Percentiles rank a stretch among this genome's conserved stretches.
Evolutionary conservation across 257 asterid species (phyloP).

Genomic region (Nicotiana undulata): DNA sequence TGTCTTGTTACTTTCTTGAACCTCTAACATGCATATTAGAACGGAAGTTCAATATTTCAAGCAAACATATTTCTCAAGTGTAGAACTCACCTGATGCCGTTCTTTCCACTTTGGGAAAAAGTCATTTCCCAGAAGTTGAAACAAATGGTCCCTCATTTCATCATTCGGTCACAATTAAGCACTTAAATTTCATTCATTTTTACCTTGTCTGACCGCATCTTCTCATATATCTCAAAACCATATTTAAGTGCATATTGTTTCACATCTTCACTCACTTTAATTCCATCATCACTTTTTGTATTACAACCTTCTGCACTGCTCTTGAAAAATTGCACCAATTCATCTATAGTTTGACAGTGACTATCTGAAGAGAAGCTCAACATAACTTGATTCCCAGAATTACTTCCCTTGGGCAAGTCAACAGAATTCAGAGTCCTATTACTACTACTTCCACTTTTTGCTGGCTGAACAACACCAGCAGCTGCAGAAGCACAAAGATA

Average conservation of each 20-base stretch:
- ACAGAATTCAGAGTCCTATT: constrained; percentile 43
- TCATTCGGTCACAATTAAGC: constrained; percentile 80
- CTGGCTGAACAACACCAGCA: constrained; percentile 72
- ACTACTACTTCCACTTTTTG: constrained; percentile 56
- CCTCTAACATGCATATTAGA: neutral
- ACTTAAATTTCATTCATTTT: constrained; percentile 61
- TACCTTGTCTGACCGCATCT: constrained; percentile 49
- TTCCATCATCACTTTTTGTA: constrained; percentile 17
- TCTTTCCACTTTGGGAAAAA: constrained; percentile 92
- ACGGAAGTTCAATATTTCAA: neutral
- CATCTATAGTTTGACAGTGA: constrained; percentile 35
- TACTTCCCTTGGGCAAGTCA: too few relatives aligned
- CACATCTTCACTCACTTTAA: constrained; percentile 51
- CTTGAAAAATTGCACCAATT: constrained; percentile 43
- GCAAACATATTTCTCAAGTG: neutral
- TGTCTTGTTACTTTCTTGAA: neutral
- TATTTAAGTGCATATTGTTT: constrained; percentile 44
- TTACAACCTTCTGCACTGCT: constrained; percentile 12
- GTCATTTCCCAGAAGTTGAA: constrained; percentile 83
- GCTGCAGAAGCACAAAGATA: constrained; percentile 93
- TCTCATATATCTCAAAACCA: constrained; percentile 60
- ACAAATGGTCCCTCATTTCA: constrained; percentile 92
- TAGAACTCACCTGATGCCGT: constrained; percentile 68
- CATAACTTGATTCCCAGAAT: too few relatives aligned
- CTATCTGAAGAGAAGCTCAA: constrained; percentile 14